Conservation (phyloP, 2,329 filamentous ascomycete species). For the Fusarium temperatum region DNA sequence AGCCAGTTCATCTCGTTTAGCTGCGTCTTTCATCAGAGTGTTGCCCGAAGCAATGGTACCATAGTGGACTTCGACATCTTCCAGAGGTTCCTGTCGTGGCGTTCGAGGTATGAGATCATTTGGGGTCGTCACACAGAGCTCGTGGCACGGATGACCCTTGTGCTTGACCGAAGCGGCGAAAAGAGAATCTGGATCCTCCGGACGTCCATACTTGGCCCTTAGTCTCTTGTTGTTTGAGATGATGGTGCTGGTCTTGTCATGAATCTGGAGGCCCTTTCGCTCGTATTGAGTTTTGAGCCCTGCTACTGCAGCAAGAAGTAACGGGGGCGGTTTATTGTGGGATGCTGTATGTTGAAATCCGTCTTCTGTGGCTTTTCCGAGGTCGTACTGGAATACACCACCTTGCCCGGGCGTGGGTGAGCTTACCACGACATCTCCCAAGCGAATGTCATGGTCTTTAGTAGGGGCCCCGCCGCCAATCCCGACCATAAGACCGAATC, state of each 20-base stretch:
- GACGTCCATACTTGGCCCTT: background rate
- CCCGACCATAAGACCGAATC: background rate
- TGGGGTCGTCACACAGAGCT: fast-evolving
- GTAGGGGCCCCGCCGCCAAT: fast-evolving
- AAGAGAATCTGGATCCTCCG: background rate
- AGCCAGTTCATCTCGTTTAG: background rate
- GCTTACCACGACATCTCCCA: background rate
- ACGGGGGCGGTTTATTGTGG: fast-evolving
- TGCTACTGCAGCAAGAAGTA: fast-evolving
- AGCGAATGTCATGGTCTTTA: fast-evolving
- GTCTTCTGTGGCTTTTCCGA: background rate
- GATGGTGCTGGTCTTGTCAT: background rate
- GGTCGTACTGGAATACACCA: background rate
- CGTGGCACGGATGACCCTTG: fast-evolving
- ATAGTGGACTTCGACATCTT: background rate
- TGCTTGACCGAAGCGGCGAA: fast-evolving
- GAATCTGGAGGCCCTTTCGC: background rate
- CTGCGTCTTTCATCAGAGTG: fast-evolving
- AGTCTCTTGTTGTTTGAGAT: fast-evolving
- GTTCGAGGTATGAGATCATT: fast-evolving
- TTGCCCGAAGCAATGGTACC: background rate
- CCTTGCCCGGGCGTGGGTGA: fast-evolving
- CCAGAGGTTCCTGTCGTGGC: fast-evolving
- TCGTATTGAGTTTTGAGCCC: background rate
- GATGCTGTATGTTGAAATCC: fast-evolving